Conservation (phyloP, 2,329 filamentous ascomycete species). For the Ampelomyces quisqualis region DNA sequence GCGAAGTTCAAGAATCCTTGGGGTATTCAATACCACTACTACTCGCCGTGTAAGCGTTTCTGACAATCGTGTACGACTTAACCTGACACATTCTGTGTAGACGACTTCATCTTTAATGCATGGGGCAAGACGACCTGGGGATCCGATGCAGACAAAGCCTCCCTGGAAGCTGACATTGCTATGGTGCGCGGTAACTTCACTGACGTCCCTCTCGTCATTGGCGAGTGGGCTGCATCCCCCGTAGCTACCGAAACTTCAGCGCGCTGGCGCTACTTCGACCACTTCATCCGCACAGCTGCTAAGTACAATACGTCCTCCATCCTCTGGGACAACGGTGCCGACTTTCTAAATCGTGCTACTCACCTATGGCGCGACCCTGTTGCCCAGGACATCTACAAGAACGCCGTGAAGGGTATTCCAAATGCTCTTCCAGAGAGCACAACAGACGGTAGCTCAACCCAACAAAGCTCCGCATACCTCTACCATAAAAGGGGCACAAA, state of each 20-base stretch:
- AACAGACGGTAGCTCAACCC: constrained; percentile 49
- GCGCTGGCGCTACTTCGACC: constrained; percentile 60
- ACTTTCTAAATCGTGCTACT: constrained; percentile 55
- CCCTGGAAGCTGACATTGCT: constrained; percentile 53
- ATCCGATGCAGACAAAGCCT: constrained; percentile 54
- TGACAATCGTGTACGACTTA: too few species aligned
- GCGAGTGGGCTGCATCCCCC: constrained; percentile 58
- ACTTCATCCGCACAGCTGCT: constrained; percentile 52
- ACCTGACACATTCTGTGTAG: too few species aligned
- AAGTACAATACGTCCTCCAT: constrained; percentile 55
- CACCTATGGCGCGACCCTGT: constrained; percentile 55
- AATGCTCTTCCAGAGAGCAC: constrained; percentile 58
- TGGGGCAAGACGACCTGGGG: constrained; percentile 65
- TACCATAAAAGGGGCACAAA: constrained; percentile 54
- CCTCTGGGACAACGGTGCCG: constrained; percentile 62
- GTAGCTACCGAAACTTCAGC: constrained; percentile 56
- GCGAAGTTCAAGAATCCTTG: constrained; percentile 55
- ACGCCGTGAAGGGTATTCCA: constrained; percentile 46
- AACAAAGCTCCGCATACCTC: constrained; percentile 56
- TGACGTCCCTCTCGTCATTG: constrained; percentile 57
- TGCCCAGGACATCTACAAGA: constrained; percentile 51
- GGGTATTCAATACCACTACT: constrained; percentile 64
- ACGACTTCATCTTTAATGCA: constrained; percentile 44
- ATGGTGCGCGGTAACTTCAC: constrained; percentile 58
- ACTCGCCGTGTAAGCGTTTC: too few species aligned